Base-by-base conservation (phyloP, 148 eudicot genomes). In the Rhododendron mucronatum region DNA sequence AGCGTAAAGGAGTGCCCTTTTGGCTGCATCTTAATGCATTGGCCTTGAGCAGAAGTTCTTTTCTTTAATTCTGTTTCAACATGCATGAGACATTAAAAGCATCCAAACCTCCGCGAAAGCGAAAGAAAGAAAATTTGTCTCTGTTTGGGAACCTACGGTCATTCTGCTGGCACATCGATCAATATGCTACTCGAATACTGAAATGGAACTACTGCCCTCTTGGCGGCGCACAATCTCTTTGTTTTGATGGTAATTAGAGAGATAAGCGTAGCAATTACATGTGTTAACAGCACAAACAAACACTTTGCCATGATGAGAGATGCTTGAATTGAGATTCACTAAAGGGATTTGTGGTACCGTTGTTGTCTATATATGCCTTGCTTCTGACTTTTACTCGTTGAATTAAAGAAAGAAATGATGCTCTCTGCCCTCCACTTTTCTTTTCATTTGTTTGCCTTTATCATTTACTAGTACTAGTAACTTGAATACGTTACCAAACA, bases 251-350 rank as follows among this genome's bases (percentile, higher is more conserved):
- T 71, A 26, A 65, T 37, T 7, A 7, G 37, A 73, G 77, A 73
- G 77, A 73, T 4, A 73, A 7, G 79, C 79, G 3, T 26, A 13
- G 28, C 59, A 47, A 47, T 12, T 79, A 14, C 41, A 30, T 80
- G 4, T 15, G 5, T 51, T 79, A n/a, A 23, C 51, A 13, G 5
- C 35, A n/a, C 81, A 20, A 11, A n/a, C 81, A 20, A 11, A 79
- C 14, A 48, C 53, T 47, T 14, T 13, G 8, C 1, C 78, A 53
- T 16, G 3, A 18, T 1, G 47, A 33, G 15, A 81, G 87, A 86
- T 86, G 67, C 87, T 86, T 86, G 87, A 51, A 86, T 86, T 86
- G 80, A 51, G 8, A 86, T 86, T 86, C 79, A 81, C 84, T 81
- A 86, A 86, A 86, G 84, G 80, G 69, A n/a, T 37, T 47, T 39